phyloP scores from a whole-genome alignment of 164 flowering plant genomes.

The Umbilicus rupestris region DNA sequence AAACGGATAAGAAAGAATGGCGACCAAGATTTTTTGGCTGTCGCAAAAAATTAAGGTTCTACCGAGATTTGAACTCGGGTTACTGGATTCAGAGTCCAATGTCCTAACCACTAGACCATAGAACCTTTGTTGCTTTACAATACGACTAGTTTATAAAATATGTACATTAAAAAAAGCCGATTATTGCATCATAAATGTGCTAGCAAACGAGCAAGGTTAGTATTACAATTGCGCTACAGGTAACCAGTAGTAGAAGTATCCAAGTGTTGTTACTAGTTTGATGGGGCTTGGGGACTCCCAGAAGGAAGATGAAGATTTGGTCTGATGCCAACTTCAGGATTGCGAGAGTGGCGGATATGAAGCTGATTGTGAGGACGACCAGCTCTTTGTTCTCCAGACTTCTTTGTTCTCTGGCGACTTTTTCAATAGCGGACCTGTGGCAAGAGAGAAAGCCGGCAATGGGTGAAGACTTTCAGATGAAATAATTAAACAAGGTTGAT shows the following conservation, averaged over 20 bases:
- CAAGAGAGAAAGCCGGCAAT: neutral
- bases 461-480: neutral
- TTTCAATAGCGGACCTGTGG: constrained; percentile 46
- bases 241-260: constrained; percentile 42
- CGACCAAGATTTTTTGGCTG: neutral
- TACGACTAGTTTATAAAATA: no score
- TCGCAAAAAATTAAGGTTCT: neutral
- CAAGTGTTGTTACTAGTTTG: constrained; percentile 40
- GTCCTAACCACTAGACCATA: neutral
- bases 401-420: constrained; percentile 40
- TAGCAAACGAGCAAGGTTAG: constrained; percentile 32
- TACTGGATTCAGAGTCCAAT: neutral
- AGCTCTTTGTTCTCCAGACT: constrained; percentile 56
- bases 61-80: constrained; percentile 12
- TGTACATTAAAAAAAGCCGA: no score
- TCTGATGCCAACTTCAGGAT: constrained; percentile 40
- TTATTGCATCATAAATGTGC: no score
- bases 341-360: constrained; percentile 38
- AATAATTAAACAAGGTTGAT: neutral
- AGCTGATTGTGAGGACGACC: constrained; percentile 39
- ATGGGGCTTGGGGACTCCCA: neutral
- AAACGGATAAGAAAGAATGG: constrained; percentile 4
- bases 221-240: constrained; percentile 40
- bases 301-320: constrained; percentile 19
- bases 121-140: no score